phyloP scores from a whole-genome alignment of 352 stramenopile genomes.

The Phytopythium ostracodes region DNA sequence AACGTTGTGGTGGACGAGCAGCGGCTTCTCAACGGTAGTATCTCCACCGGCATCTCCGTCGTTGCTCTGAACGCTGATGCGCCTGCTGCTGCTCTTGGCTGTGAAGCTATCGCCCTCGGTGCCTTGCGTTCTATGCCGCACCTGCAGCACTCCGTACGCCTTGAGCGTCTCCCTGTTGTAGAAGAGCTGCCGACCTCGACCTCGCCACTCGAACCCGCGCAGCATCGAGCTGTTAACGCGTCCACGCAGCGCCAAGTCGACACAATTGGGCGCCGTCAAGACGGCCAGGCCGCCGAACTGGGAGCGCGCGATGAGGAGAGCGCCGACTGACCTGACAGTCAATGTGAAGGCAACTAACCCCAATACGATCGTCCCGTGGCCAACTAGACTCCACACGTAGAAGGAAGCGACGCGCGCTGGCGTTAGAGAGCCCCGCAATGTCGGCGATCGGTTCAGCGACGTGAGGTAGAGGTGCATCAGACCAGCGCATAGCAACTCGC shows the following conservation, averaged over 20 bases:
- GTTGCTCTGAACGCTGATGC: not conserved
- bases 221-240: constrained; percentile 11
- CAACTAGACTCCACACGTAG: constrained; percentile 29
- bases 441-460: constrained; percentile 17
- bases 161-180: constrained; percentile 14
- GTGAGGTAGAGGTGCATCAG: constrained; percentile 26
- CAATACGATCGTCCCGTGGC: constrained; percentile 21
- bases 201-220: constrained; percentile 12
- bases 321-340: constrained; percentile 9
- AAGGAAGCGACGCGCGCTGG: constrained; percentile 10
- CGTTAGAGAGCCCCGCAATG: constrained; percentile 9
- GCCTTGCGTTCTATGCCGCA: not conserved
- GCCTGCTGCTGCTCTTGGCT: not conserved
- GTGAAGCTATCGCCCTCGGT: not conserved
- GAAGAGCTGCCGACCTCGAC: not conserved
- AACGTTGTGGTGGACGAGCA: not conserved
- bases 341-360: constrained; percentile 16
- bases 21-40: not conserved
- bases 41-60: not conserved
- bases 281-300: constrained; percentile 9
- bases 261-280: constrained; percentile 12
- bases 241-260: constrained; percentile 12
- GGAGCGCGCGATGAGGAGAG: constrained; percentile 8
- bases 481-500: constrained; percentile 19
- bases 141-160: constrained; percentile 18